Evolutionary conservation across 108 stramenopile species (phyloP), one percentile per base, ranked within the genome.

Genomic region (Nannochloropsis salina): DNA sequence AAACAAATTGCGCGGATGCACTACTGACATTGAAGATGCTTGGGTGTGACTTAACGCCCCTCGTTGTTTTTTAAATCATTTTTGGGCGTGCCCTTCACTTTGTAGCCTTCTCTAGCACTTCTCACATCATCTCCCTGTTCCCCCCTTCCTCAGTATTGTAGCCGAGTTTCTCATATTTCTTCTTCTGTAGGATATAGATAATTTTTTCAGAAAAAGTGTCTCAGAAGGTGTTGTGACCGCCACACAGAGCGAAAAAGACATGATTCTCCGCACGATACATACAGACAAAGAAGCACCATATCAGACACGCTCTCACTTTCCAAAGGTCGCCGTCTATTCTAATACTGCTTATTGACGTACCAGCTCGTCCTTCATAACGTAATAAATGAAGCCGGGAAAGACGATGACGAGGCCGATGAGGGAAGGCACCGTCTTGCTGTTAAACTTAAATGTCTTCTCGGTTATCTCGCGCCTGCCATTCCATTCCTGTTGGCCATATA

Each of bases 351-450:
- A 6, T 1, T 6, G 6, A 74, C 61, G 61, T 74, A 74, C 61
- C 61, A 74, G 6, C 61, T 74, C 61, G 61, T 74, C 61, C 61
- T 74, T 74, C 61, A 74, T 74, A n/a, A 74, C 61, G n/a, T n/a
- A 74, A n/a, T 74, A 74, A n/a, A 74, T 74, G n/a, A 74, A 74
- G 61, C 61, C 61, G n/a, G 61, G 61, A 74, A 74, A 74, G 61
- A 74, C n/a, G 61, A 74, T 15, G 61, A 2, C 61, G 61, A 74
- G 61, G 6, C 61, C 61, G n/a, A 74, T 74, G n/a, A 74, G 61
- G 61, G 61, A 74, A 74, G 61, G 61, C 61, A 74, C 61, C 15
- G 61, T 74, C 61, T 74, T 74, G 61, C 61, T n/a, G n/a, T 74
- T n/a, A 3, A 74, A 74, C 61, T 74, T 74, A n/a, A 74, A 74